Percentiles rank a stretch among this genome's conserved stretches.
Evolutionary conservation across 2,329 filamentous ascomycete genomes (phyloP).

Genomic region (Botryosphaeria dothidea): DNA sequence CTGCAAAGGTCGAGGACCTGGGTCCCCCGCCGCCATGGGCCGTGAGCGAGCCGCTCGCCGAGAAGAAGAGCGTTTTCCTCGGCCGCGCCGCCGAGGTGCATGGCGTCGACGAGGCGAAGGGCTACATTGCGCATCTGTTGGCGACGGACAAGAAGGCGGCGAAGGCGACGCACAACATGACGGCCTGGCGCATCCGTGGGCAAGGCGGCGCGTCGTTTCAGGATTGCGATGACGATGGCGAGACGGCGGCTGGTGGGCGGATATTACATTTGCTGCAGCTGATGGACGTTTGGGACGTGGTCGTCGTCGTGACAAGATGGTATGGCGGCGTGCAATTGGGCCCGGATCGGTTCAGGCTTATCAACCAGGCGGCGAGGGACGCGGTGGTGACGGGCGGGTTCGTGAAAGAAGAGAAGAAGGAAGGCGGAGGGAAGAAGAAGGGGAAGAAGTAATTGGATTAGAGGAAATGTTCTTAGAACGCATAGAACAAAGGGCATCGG

Average conservation of each 20-base stretch:
- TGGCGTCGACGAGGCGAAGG: slow-evolving; percentile 69
- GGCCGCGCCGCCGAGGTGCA: slow-evolving; percentile 72
- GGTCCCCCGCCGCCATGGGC: slow-evolving; percentile 63
- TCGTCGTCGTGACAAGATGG: slow-evolving; percentile 94
- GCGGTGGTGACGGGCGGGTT: slow-evolving; percentile 77
- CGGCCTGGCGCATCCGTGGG: slow-evolving; percentile 81
- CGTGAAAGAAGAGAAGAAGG: slow-evolving; percentile 54
- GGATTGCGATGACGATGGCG: slow-evolving; percentile 95
- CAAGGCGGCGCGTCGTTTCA: slow-evolving; percentile 64
- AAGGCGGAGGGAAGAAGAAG: slow-evolving; percentile 35
- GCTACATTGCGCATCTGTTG: slow-evolving; percentile 73
- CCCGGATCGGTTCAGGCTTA: slow-evolving; percentile 84
- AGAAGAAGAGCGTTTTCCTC: slow-evolving; percentile 86
- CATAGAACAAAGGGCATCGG: background rate
- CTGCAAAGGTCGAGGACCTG: slow-evolving; percentile 36
- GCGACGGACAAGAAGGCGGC: slow-evolving; percentile 81
- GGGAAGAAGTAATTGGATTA: slow-evolving; percentile 16
- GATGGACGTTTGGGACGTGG: slow-evolving; percentile 89
- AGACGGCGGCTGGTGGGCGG: slow-evolving; percentile 84
- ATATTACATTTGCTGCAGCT: slow-evolving; percentile 89
- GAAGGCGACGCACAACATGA: slow-evolving; percentile 93
- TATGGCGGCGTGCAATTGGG: slow-evolving; percentile 90
- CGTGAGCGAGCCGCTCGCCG: slow-evolving; percentile 70
- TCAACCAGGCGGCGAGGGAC: slow-evolving; percentile 84
- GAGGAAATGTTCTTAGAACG: background rate